phyloP scores from a whole-genome alignment of 176 grass and related monocot genomes.

The Eleusine coracana region DNA sequence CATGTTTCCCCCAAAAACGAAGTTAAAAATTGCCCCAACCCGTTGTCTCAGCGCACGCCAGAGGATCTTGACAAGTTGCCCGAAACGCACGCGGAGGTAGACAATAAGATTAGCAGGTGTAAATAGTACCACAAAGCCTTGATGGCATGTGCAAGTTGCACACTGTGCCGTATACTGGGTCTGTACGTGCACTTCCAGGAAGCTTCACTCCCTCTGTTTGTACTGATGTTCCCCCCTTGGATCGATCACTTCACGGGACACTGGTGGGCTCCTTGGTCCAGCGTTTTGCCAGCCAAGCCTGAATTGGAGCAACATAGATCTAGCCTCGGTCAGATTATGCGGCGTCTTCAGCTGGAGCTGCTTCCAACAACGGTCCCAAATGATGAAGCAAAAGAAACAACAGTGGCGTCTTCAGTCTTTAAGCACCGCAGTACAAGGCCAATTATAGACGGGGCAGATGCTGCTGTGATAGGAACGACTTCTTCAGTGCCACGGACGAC shows the following conservation, averaged over 20 bases:
- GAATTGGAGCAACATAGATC: not conserved
- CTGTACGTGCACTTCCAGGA: not conserved
- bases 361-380: not conserved
- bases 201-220: not conserved
- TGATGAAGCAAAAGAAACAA: not conserved
- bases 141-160: not conserved
- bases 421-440: too few relatives aligned
- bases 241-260: too few relatives aligned
- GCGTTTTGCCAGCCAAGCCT: not conserved
- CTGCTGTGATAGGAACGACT: not conserved
- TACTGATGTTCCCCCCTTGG: too few relatives aligned
- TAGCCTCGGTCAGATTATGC: not conserved
- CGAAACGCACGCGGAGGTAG: too few relatives aligned
- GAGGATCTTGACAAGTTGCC: not conserved
- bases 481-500: not conserved
- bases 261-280: not conserved
- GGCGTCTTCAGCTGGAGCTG: not conserved
- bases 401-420: not conserved
- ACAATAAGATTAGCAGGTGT: too few relatives aligned
- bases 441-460: not conserved
- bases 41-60: not conserved
- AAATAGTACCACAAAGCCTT: not conserved
- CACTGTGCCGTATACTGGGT: not conserved
- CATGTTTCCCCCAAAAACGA: not conserved
- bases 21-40: not conserved